Base-by-base conservation (phyloP, 2,329 filamentous ascomycete species). In the Xylariales sp. region DNA sequence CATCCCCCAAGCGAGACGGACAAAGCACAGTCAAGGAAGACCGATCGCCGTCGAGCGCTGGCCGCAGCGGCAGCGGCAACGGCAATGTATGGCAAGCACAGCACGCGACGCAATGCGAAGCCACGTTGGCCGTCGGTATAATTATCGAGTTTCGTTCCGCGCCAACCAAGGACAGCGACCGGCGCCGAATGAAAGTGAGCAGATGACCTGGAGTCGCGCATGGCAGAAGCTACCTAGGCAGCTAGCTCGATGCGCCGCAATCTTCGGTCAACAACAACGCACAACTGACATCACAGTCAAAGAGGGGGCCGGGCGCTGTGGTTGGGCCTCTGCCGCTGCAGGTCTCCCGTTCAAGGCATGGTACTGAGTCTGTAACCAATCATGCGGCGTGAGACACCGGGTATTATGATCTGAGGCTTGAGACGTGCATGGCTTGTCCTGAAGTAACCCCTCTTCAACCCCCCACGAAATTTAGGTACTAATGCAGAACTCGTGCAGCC, bases 381-480 rank as follows among this genome's bases (percentile, higher is more conserved):
- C 55, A 18, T n/a, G 6, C 12, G n/a, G 3, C 34, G 9, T 16
- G 34, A 54, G 48, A 23, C 54, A 18, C n/a, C 54, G 55, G 54
- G 28, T 49, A 56, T 50, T 12, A 45, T 41, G 57, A 5, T 28
- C 16, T 30, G 30, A 34, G 30, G 30, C 58, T 57, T 58, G 8
- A 49, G 23, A 23, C 23, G 23, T 23, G 23, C 23, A 23, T 23
- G 23, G 23, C 23, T 23, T 23, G 23, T 23, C 43, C 8, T 43
- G 63, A 43, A 65, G 48, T 16, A 41, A 5, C 45, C 57, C 50
- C 46, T 59, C 49, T 36, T n/a, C 30, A 30, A 45, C 7, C 43
- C 64, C 60, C 56, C 61, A 45, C 50, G 53, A 39, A 39, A 45
- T 57, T 65, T 54, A 61, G 55, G 54, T 59, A 56, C 45, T 54